A percentile compares a stretch with the other conserved stretches of the same genome.
These are phyloP conservation scores for Botrytis sinoallii DNA, from an alignment of 2,329 filamentous ascomycete genomes.

Conservation along the genomic window DNA sequence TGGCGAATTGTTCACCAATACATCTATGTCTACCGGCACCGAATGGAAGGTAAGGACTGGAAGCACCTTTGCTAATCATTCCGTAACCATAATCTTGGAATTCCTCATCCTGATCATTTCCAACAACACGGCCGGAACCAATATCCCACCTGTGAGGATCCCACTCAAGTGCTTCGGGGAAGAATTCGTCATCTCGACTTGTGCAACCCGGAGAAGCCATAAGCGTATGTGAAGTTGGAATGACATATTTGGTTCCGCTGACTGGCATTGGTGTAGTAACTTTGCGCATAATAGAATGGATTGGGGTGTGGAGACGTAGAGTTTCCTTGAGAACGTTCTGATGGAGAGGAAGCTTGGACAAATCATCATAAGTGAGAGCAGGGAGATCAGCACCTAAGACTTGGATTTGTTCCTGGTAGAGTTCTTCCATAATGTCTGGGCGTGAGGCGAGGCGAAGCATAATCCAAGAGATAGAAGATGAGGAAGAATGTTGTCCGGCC, in stretches of 20 bases:
- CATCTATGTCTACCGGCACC: slow-evolving; percentile 90
- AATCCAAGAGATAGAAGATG: slow-evolving; percentile 82
- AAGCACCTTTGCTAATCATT: slow-evolving; percentile 84
- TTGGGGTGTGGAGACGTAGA: slow-evolving; percentile 83
- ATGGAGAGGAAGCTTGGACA: slow-evolving; percentile 77
- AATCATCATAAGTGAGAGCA: slow-evolving; percentile 70
- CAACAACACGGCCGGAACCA: slow-evolving; percentile 55
- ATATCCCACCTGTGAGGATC: slow-evolving; percentile 88
- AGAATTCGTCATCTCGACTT: slow-evolving; percentile 67
- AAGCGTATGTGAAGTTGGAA: slow-evolving; percentile 77
- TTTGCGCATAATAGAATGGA: slow-evolving; percentile 91
- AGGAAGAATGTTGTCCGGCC: slow-evolving; percentile 87
- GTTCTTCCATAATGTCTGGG: slow-evolving; percentile 74
- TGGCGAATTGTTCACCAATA: slow-evolving; percentile 96
- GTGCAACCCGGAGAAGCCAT: slow-evolving; percentile 84
- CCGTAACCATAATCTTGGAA: slow-evolving; percentile 94
- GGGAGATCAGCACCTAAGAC: slow-evolving; percentile 73
- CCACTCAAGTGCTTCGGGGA: slow-evolving; percentile 80
- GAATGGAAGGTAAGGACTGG: slow-evolving; percentile 89
- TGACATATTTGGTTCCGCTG: slow-evolving; percentile 75
- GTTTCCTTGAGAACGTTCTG: slow-evolving; percentile 87
- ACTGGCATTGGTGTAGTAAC: slow-evolving; percentile 86
- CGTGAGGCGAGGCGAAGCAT: slow-evolving; percentile 74
- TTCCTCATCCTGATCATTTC: slow-evolving; percentile 58
- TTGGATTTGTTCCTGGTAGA: slow-evolving; percentile 76